A percentile compares a stretch with the other conserved stretches of the same genome.
These are phyloP conservation scores for Sporothrix humicola DNA, from an alignment of 2,329 filamentous ascomycete genomes.

Conservation along the genomic window DNA sequence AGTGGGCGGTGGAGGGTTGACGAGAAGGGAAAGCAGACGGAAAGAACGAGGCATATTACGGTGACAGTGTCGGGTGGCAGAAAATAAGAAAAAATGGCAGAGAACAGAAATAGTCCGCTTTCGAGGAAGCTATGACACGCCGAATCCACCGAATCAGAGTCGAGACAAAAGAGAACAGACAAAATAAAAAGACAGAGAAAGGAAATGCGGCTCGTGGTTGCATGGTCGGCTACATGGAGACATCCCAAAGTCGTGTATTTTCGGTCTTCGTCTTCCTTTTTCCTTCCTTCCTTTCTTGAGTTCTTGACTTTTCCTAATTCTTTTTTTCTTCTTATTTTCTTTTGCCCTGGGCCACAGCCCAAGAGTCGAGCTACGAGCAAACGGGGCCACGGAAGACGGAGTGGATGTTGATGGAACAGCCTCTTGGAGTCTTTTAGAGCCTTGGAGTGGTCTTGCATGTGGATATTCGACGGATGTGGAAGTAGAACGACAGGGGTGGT, in stretches of 20 bases:
- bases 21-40: too few species aligned
- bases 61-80: too few species aligned
- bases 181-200: neutral
- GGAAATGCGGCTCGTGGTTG: neutral
- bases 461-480: neutral
- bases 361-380: conserved; percentile 14
- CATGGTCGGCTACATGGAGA: neutral
- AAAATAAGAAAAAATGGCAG: neutral
- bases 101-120: neutral
- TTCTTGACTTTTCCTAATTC: neutral
- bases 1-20: neutral
- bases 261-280: conserved; percentile 1
- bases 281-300: neutral
- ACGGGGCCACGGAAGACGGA: conserved; percentile 16
- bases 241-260: neutral
- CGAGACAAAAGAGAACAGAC: conserved; percentile 15
- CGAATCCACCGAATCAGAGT: conserved; percentile 26
- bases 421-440: neutral
- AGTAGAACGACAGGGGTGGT: neutral
- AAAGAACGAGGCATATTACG: too few species aligned
- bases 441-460: neutral
- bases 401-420: neutral
- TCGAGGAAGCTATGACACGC: conserved; percentile 18
- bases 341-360: neutral
- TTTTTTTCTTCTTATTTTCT: neutral